Percentiles rank a stretch among this genome's conserved stretches.
phyloP scores from a whole-genome alignment of 305 asterid genomes.

The Fraxinus sp. region DNA sequence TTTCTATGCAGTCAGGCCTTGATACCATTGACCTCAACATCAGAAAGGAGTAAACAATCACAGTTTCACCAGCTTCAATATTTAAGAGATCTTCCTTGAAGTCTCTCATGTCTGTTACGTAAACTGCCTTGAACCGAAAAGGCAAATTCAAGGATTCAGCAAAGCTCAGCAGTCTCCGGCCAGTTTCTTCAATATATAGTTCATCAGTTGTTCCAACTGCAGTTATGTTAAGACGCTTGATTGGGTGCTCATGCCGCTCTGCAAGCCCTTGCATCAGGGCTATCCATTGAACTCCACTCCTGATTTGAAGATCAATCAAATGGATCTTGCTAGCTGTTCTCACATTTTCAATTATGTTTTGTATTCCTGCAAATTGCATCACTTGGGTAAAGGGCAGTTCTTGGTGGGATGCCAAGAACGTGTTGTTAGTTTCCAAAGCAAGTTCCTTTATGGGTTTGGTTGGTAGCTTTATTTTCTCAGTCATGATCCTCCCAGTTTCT shows the following conservation, averaged over 20 bases:
- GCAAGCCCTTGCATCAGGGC: slow-evolving; percentile 58
- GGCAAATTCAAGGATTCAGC: slow-evolving; percentile 48
- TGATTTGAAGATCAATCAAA: slow-evolving; percentile 59
- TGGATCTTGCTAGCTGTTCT: slow-evolving; percentile 41
- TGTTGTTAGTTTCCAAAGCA: slow-evolving; percentile 37
- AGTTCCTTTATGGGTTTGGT: slow-evolving; percentile 13
- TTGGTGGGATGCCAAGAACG: slow-evolving; percentile 50
- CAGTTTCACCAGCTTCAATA: slow-evolving; percentile 42
- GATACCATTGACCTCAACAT: slow-evolving; percentile 48
- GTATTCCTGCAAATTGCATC: slow-evolving; percentile 51
- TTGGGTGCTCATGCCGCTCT: slow-evolving; percentile 27
- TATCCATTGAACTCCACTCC: slow-evolving; percentile 69
- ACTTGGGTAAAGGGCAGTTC: slow-evolving; percentile 53
- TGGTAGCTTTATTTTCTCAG: slow-evolving; percentile 13
- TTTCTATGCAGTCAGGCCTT: slow-evolving; percentile 37
- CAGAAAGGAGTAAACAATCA: slow-evolving; percentile 40
- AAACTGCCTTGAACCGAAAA: slow-evolving; percentile 39
- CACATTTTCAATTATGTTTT: slow-evolving; percentile 49
- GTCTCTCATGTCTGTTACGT: slow-evolving; percentile 42
- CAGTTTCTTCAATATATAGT: slow-evolving; percentile 39
- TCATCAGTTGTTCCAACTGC: slow-evolving; percentile 48
- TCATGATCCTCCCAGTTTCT: slow-evolving; percentile 31
- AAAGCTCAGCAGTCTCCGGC: slow-evolving; percentile 45
- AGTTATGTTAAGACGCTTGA: slow-evolving; percentile 42
- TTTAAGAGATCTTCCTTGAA: slow-evolving; percentile 34